A percentile compares a stretch with the other conserved stretches of the same genome.
phyloP scores from a whole-genome alignment of 768 basidiomycete species.

The Phaffia tasmanica region DNA sequence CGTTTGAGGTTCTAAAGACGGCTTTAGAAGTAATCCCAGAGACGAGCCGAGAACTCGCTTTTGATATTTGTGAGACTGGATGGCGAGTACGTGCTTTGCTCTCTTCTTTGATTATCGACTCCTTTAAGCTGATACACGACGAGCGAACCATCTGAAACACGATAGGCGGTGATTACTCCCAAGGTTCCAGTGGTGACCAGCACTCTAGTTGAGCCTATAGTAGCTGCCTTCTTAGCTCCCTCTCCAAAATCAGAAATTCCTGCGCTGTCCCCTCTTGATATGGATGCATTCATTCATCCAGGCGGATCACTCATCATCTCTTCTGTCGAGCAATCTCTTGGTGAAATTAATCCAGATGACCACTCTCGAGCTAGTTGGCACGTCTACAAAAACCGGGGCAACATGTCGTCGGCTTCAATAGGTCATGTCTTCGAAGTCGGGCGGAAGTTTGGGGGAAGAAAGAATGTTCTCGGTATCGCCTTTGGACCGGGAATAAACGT shows the following conservation, averaged over 20 bases:
- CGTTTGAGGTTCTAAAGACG: slow-evolving; percentile 1
- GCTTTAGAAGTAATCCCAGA: not conserved
- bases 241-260: not conserved
- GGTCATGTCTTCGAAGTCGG: slow-evolving; percentile 9
- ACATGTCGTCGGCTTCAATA: slow-evolving; percentile 2
- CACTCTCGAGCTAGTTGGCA: slow-evolving; percentile 7
- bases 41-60: not conserved
- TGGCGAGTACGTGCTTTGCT: not conserved
- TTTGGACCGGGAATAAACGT: slow-evolving; percentile 3
- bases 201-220: not conserved
- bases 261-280: not conserved
- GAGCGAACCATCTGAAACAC: not conserved
- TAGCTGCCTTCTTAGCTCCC: not conserved
- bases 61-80: not conserved
- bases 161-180: not conserved
- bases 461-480: not conserved
- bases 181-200: slow-evolving; percentile 3
- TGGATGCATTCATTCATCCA: slow-evolving; percentile 2
- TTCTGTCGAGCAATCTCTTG: not conserved
- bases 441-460: not conserved
- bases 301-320: slow-evolving; percentile 3
- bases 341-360: not conserved
- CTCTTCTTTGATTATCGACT: no score
- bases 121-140: not conserved
- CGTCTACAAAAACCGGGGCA: slow-evolving; percentile 5